A percentile compares a stretch with the other conserved stretches of the same genome.
phyloP scores from a whole-genome alignment of 768 basidiomycete species.

The Mycena galericulata region DNA sequence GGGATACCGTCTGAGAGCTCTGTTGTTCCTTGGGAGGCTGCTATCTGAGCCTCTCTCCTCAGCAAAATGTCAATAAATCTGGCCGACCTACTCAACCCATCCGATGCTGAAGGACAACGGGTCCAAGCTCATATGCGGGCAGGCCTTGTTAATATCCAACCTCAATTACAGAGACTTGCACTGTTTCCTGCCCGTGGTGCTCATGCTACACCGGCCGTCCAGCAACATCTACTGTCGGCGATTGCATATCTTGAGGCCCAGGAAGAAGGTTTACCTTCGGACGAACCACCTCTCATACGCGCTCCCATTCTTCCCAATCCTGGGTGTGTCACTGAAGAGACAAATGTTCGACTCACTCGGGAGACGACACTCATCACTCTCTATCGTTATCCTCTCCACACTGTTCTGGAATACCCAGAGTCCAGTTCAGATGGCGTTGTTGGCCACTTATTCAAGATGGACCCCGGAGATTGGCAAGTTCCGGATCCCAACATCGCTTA shows the following conservation, averaged over 20 bases:
- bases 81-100: background rate
- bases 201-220: background rate
- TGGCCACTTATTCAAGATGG: background rate
- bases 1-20: too few relatives aligned
- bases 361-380: background rate
- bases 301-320: background rate
- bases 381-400: background rate
- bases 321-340: background rate
- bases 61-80: background rate
- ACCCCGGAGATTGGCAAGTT: constrained; percentile 8
- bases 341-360: background rate
- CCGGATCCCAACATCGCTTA: constrained; percentile 14
- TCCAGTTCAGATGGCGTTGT: background rate
- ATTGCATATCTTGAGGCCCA: background rate
- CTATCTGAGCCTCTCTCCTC: background rate
- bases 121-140: background rate
- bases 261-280: background rate
- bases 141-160: background rate
- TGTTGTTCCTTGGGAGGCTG: background rate
- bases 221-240: background rate
- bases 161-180: background rate
- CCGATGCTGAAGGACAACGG: background rate
- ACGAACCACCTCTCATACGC: too few relatives aligned
- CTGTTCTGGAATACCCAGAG: background rate
- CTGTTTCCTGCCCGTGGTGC: background rate